phyloP scores from a whole-genome alignment of 139 green algal species.

The Micractinium sp. region DNA sequence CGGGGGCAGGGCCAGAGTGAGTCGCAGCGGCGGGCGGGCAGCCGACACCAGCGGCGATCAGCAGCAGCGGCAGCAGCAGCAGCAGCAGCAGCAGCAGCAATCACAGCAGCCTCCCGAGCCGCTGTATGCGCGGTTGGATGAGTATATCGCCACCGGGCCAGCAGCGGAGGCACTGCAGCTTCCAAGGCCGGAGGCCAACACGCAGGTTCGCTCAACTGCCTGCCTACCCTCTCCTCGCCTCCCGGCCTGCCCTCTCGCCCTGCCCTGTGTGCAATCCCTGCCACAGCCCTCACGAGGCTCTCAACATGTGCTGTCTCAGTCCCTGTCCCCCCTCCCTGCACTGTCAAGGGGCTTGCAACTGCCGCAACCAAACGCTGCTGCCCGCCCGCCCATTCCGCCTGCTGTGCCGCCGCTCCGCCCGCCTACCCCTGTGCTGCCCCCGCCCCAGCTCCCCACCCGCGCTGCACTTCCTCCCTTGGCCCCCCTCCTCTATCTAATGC shows the following conservation, averaged over 20 bases:
- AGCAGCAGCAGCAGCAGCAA: constrained; percentile 27
- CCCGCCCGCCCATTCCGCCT: too few relatives aligned
- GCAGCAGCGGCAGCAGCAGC: neutral
- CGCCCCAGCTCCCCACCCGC: too few relatives aligned
- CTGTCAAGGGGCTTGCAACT: neutral
- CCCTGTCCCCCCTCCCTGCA: neutral
- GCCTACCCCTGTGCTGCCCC: too few relatives aligned
- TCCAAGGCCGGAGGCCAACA: neutral
- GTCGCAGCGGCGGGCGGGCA: neutral
- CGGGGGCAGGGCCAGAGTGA: neutral
- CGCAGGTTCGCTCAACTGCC: neutral
- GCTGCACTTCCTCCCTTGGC: too few relatives aligned
- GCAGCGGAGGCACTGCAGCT: constrained; percentile 29
- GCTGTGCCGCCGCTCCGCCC: too few relatives aligned
- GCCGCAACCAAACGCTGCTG: neutral
- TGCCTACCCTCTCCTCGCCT: neutral
- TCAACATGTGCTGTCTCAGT: too few relatives aligned
- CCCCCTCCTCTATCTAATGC: too few relatives aligned
- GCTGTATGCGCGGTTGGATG: constrained; percentile 12
- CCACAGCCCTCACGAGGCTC: too few relatives aligned
- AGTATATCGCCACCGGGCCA: neutral
- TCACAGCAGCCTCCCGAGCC: neutral
- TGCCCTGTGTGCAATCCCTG: neutral
- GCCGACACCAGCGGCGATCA: neutral
- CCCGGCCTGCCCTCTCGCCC: neutral